phyloP scores from a whole-genome alignment of 805 yeast species.

The Ogataea naganishii region DNA sequence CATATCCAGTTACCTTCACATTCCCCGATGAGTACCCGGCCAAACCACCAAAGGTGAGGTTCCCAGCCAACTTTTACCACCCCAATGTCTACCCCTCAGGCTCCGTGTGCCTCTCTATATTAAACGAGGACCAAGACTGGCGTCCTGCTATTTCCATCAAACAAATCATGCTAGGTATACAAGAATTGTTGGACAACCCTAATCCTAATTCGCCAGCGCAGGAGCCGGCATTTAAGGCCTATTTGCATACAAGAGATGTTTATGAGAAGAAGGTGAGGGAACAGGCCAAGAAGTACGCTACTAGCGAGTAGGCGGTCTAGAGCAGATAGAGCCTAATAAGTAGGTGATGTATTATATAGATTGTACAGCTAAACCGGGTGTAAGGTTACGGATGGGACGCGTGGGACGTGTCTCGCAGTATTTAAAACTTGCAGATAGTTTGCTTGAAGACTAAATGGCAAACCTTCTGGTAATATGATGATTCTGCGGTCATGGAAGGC shows the following conservation, averaged over 20 bases:
- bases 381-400: no score
- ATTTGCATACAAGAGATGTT: conserved; percentile 51
- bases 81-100: conserved; percentile 98
- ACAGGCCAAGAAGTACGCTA: conserved; percentile 69
- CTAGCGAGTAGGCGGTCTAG: no score
- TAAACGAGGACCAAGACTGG: conserved; percentile 97
- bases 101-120: conserved; percentile 83
- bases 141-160: conserved; percentile 91
- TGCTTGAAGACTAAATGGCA: no score
- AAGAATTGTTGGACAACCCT: conserved; percentile 82
- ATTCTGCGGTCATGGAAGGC: no score
- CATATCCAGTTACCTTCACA: conserved; percentile 70
- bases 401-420: no score
- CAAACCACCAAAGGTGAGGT: conserved; percentile 90
- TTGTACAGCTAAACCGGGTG: no score
- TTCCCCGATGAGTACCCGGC: conserved; percentile 94
- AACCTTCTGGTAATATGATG: no score
- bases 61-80: conserved; percentile 87
- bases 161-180: conserved; percentile 86
- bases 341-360: no score
- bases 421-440: no score
- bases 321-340: no score
- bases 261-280: conserved; percentile 74
- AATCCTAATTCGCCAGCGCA: conserved; percentile 97
- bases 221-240: conserved; percentile 92